Percentiles rank a stretch among this genome's conserved stretches.
phyloP scores from a whole-genome alignment of 1,284 basidiomycete genomes.

The Vanrija humicola region DNA sequence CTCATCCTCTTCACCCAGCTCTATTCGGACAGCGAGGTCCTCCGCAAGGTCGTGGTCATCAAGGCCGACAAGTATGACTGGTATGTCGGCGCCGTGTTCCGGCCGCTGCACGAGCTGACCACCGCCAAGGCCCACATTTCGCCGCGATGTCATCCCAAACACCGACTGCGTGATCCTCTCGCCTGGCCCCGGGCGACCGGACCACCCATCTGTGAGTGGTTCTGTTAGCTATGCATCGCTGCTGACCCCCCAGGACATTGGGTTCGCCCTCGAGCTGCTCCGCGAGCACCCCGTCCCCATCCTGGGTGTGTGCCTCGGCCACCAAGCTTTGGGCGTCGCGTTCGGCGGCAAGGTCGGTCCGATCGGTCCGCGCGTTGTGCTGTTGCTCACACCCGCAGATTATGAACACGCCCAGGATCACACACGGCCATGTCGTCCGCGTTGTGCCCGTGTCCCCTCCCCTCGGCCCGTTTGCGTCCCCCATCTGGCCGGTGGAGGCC shows the following conservation, averaged over 20 bases:
- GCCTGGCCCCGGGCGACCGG: constrained; percentile 48
- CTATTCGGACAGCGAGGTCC: constrained; percentile 43
- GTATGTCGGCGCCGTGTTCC: constrained; percentile 18
- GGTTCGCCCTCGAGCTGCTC: constrained; percentile 44
- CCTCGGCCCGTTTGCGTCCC: constrained; percentile 33
- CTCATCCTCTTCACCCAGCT: constrained; percentile 47
- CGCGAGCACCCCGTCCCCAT: constrained; percentile 40
- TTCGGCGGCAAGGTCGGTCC: constrained; percentile 61
- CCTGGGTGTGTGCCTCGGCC: constrained; percentile 73
- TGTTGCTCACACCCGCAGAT: constrained; percentile 28
- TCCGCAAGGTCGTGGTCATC: constrained; percentile 47
- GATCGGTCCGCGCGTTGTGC: constrained; percentile 43
- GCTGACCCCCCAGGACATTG: constrained; percentile 40
- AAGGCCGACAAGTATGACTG: constrained; percentile 48
- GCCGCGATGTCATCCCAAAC: constrained; percentile 34
- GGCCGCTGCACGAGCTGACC: neutral
- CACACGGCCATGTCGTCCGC: constrained; percentile 72
- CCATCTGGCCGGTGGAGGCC: constrained; percentile 21
- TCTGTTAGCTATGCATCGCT: neutral
- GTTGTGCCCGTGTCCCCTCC: constrained; percentile 48
- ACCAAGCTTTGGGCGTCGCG: constrained; percentile 80
- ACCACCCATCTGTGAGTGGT: constrained; percentile 34
- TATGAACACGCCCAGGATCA: constrained; percentile 45
- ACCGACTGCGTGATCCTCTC: constrained; percentile 50
- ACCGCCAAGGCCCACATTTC: constrained; percentile 41